phyloP scores from a whole-genome alignment of 257 asterid genomes.

The Plantago ovata region DNA sequence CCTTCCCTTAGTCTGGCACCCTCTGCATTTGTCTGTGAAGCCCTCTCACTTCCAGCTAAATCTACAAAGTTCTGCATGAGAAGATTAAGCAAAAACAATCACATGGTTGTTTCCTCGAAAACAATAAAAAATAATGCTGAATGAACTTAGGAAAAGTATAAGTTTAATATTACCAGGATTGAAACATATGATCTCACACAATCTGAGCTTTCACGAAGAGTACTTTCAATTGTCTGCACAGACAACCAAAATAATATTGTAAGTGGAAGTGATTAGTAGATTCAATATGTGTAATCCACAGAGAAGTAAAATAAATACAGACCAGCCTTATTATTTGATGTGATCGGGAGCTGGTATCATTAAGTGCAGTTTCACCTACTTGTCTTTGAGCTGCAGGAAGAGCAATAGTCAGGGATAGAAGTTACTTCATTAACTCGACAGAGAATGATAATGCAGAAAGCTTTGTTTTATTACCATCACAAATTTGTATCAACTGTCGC shows the following conservation, averaged over 20 bases:
- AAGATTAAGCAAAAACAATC: not conserved
- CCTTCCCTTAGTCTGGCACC: slow-evolving; percentile 96
- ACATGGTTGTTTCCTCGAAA: not conserved
- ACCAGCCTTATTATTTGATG: slow-evolving; percentile 96
- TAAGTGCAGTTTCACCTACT: slow-evolving; percentile 92
- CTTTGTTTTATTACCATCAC: slow-evolving; percentile 56
- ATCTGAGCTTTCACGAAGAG: slow-evolving; percentile 82
- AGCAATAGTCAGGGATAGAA: slow-evolving; percentile 12
- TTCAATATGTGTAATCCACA: slow-evolving; percentile 8
- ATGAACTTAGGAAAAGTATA: not conserved
- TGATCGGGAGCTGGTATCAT: slow-evolving; percentile 91
- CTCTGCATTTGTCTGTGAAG: slow-evolving; percentile 91
- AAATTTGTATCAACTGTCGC: slow-evolving; percentile 60
- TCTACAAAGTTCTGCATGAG: slow-evolving; percentile 79
- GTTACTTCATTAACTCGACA: slow-evolving; percentile 3
- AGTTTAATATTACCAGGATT: slow-evolving; percentile 60
- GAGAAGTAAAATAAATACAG: slow-evolving; percentile 19
- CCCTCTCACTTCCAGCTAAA: slow-evolving; percentile 95
- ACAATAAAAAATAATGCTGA: not conserved
- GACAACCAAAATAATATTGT: slow-evolving; percentile 23
- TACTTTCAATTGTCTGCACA: slow-evolving; percentile 86
- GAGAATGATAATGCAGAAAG: slow-evolving; percentile 15
- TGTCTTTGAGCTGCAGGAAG: slow-evolving; percentile 82
- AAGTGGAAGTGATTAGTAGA: slow-evolving; percentile 4
- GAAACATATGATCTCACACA: slow-evolving; percentile 92